Conservation (phyloP, 2,329 filamentous ascomycete species). For the Sporothrix phasma region DNA sequence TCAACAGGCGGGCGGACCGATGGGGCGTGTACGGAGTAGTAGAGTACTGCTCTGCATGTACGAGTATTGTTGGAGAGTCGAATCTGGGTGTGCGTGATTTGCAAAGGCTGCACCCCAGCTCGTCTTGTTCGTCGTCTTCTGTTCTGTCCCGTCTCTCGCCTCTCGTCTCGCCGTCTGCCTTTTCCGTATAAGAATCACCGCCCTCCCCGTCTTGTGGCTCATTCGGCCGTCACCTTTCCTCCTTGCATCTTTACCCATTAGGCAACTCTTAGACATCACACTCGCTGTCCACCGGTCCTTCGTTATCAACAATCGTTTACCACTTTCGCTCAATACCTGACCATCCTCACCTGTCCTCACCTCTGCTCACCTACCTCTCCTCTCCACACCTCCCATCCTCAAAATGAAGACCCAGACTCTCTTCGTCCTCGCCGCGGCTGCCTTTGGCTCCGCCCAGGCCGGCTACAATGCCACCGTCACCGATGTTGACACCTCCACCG, state of each 20-base stretch:
- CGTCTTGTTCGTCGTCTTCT: background rate
- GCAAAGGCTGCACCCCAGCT: background rate
- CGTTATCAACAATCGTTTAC: conserved; percentile 4
- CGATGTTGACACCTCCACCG: background rate
- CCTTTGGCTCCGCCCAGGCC: conserved; percentile 9
- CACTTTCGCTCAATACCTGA: background rate
- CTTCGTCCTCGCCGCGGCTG: conserved; percentile 12
- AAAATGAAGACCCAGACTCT: conserved; percentile 17
- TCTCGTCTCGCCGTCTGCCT: background rate
- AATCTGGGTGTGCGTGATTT: background rate
- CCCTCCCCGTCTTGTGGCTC: conserved; percentile 1
- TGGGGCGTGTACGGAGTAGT: background rate
- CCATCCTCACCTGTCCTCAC: background rate
- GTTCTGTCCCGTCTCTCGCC: background rate
- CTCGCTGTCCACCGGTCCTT: conserved; percentile 13
- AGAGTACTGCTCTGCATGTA: background rate
- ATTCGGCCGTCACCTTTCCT: background rate
- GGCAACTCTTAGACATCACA: background rate
- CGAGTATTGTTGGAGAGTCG: too few species aligned
- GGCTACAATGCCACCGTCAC: background rate
- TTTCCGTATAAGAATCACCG: background rate
- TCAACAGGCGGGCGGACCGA: background rate
- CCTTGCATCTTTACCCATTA: background rate
- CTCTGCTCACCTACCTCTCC: background rate
- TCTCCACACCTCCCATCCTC: background rate